These are phyloP conservation scores for Colletotrichum lini DNA, from an alignment of 2,329 filamentous ascomycete species.

Conservation along the genomic window DNA sequence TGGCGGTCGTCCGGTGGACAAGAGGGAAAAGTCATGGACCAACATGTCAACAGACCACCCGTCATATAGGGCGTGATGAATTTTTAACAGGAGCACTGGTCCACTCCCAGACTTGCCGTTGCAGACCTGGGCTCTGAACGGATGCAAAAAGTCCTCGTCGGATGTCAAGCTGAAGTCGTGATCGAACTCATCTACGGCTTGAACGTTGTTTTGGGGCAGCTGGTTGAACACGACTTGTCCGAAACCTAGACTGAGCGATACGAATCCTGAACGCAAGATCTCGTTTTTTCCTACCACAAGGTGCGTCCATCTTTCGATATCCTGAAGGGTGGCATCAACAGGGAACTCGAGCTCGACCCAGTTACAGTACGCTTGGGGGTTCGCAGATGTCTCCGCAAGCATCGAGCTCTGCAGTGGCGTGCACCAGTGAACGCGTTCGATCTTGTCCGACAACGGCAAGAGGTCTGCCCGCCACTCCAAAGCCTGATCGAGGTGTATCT, in stretches of 20 bases:
- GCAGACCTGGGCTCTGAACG: conserved; percentile 73
- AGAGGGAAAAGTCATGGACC: conserved; percentile 72
- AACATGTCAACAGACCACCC: conserved; percentile 92
- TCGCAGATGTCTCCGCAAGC: conserved; percentile 79
- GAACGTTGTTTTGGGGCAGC: conserved; percentile 60
- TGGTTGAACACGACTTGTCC: conserved; percentile 75
- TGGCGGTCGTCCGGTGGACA: conserved; percentile 56
- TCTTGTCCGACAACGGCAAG: background rate
- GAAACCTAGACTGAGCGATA: conserved; percentile 66
- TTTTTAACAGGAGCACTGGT: conserved; percentile 63
- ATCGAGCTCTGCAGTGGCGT: conserved; percentile 84
- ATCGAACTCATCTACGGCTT: conserved; percentile 53
- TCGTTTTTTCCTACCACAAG: conserved; percentile 70
- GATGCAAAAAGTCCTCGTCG: conserved; percentile 62
- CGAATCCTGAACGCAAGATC: conserved; percentile 82
- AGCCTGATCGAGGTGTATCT: conserved; percentile 1
- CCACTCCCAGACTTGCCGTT: conserved; percentile 42
- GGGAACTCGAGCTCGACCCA: conserved; percentile 77
- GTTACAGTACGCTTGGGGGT: conserved; percentile 80
- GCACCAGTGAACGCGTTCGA: conserved; percentile 70
- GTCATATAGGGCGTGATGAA: conserved; percentile 91
- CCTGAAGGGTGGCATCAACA: conserved; percentile 48
- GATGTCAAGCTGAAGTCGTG: conserved; percentile 56
- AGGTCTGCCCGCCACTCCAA: conserved; percentile 10
- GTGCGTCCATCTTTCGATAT: conserved; percentile 65